Evolutionary conservation across 495 filamentous ascomycete genomes (phyloP).

Genomic region (Trypethelium eluteriae): DNA sequence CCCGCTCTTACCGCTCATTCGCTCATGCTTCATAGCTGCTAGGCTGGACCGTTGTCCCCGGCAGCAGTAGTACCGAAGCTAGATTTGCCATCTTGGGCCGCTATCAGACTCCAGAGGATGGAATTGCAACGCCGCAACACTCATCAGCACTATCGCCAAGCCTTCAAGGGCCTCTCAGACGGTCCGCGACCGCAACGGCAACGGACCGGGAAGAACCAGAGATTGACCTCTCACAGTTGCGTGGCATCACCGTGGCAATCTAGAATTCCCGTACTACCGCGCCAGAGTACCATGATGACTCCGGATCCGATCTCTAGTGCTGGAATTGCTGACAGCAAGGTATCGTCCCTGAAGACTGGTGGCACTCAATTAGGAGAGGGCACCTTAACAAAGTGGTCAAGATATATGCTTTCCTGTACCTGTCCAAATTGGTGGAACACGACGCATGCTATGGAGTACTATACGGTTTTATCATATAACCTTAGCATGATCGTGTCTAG

Average conservation of each 20-base stretch:
- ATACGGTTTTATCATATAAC: background rate
- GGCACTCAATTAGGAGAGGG: background rate
- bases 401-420: background rate
- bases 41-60: background rate
- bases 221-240: background rate
- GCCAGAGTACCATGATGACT: constrained; percentile 8
- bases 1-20: background rate
- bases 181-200: background rate
- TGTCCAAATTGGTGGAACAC: background rate
- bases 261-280: background rate
- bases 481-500: constrained; percentile 1
- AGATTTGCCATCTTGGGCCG: background rate
- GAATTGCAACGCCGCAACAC: background rate
- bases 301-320: background rate
- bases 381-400: background rate
- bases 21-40: background rate
- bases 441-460: background rate
- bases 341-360: background rate
- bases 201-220: constrained; percentile 6
- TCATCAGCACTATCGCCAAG: background rate
- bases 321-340: constrained; percentile 4
- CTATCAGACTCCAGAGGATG: background rate
- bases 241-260: background rate
- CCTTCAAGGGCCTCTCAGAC: background rate
- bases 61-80: background rate